Conservation (phyloP, 2,329 filamentous ascomycete species). For the Aspergillus sp. region DNA sequence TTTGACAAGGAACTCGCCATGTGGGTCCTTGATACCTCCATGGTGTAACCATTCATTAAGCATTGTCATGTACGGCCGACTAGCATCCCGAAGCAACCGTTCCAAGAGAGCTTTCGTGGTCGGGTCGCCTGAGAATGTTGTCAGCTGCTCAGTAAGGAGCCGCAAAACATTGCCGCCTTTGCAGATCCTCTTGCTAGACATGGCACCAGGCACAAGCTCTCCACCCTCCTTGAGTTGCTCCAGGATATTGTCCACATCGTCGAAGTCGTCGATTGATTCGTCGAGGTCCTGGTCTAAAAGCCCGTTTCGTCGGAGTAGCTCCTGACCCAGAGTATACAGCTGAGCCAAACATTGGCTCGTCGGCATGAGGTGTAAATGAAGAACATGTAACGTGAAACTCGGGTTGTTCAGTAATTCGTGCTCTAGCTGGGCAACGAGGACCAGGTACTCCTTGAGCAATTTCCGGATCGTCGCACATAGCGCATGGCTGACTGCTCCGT, state of each 20-base stretch:
- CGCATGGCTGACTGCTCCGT: slow-evolving; percentile 92
- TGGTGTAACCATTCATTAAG: slow-evolving; percentile 98
- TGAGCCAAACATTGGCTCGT: slow-evolving; percentile 91
- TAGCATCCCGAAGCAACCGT: slow-evolving; percentile 80
- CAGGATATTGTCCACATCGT: slow-evolving; percentile 90
- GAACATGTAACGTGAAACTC: slow-evolving; percentile 86
- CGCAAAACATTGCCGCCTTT: slow-evolving; percentile 96
- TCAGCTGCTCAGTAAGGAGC: slow-evolving; percentile 78
- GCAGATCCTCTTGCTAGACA: slow-evolving; percentile 86
- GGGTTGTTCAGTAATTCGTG: slow-evolving; percentile 87
- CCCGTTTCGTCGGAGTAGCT: slow-evolving; percentile 84
- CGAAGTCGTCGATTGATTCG: slow-evolving; percentile 71
- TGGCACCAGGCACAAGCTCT: slow-evolving; percentile 74
- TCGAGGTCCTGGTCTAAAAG: slow-evolving; percentile 74
- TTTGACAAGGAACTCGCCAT: slow-evolving; percentile 90
- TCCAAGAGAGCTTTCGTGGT: slow-evolving; percentile 80
- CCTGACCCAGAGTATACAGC: slow-evolving; percentile 81
- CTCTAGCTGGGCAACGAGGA: slow-evolving; percentile 90
- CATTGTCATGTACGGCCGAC: slow-evolving; percentile 95
- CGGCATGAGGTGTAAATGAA: slow-evolving; percentile 87
- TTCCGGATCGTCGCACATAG: slow-evolving; percentile 93
- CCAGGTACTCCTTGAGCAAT: slow-evolving; percentile 87
- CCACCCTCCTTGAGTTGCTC: slow-evolving; percentile 86
- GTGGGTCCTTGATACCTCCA: slow-evolving; percentile 90
- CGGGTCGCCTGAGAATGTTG: slow-evolving; percentile 91